phyloP scores from a whole-genome alignment of 352 stramenopile species.

The Thalassiosira mediterranea region DNA sequence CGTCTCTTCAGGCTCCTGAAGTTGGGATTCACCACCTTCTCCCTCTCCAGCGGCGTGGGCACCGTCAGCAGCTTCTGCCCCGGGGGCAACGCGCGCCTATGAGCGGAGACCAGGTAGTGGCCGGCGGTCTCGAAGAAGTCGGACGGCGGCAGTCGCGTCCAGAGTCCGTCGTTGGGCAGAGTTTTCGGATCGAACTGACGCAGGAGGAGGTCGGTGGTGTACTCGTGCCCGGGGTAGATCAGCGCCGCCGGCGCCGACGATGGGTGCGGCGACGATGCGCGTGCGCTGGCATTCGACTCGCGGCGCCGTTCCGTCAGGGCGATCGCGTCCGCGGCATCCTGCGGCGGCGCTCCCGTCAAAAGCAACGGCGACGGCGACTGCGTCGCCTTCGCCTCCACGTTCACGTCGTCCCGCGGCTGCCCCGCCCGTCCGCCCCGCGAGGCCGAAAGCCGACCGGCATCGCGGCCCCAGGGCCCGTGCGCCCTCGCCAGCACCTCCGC shows the following conservation, averaged over 20 bases:
- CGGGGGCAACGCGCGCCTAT: slow-evolving; percentile 66
- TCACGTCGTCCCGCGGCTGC: too few species aligned
- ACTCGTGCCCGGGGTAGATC: slow-evolving; percentile 80
- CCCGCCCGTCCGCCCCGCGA: too few species aligned
- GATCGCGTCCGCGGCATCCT: neutral
- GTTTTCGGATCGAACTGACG: slow-evolving; percentile 66
- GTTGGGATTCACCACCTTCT: slow-evolving; percentile 70
- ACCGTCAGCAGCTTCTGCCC: slow-evolving; percentile 67
- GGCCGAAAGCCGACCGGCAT: too few species aligned
- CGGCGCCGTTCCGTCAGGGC: too few species aligned
- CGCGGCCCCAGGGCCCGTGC: slow-evolving; percentile 21
- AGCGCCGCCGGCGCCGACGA: slow-evolving; percentile 36
- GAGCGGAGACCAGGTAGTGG: slow-evolving; percentile 65
- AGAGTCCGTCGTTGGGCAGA: slow-evolving; percentile 42
- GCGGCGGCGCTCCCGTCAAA: neutral
- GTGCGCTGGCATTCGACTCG: too few species aligned
- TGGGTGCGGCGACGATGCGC: neutral
- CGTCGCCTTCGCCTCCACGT: too few species aligned
- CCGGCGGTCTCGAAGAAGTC: slow-evolving; percentile 76
- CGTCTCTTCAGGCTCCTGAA: slow-evolving; percentile 65
- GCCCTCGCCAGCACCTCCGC: slow-evolving; percentile 64
- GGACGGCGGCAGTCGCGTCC: slow-evolving; percentile 63
- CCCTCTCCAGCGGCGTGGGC: slow-evolving; percentile 59
- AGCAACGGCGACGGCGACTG: neutral
- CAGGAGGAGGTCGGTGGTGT: slow-evolving; percentile 71